A percentile compares a stretch with the other conserved stretches of the same genome.
These are phyloP conservation scores for Wallacemonas sp. DNA, from an alignment of 208 protist species.

Conservation along the genomic window DNA sequence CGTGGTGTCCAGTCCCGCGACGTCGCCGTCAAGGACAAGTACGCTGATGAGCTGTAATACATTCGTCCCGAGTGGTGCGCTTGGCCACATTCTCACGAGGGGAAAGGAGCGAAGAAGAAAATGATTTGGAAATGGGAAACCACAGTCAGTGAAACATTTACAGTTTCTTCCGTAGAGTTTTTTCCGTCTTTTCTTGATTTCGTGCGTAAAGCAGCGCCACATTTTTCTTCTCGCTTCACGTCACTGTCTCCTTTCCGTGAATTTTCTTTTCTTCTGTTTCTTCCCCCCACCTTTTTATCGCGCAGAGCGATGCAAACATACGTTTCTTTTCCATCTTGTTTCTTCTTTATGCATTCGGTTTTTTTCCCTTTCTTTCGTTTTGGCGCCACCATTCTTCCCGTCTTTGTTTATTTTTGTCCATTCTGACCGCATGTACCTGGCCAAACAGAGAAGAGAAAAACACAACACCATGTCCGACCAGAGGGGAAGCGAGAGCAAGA, in stretches of 20 bases:
- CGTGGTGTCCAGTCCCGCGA: background rate
- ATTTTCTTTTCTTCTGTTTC: slow-evolving; percentile 16
- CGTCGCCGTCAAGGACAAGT: background rate
- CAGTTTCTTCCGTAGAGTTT: slow-evolving; percentile 9
- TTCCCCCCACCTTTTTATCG: slow-evolving; percentile 5
- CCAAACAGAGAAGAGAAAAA: background rate
- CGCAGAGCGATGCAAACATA: slow-evolving; percentile 6
- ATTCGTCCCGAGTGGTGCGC: background rate
- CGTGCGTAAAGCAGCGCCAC: background rate
- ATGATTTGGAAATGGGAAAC: slow-evolving; percentile 9
- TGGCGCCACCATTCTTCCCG: slow-evolving; percentile 5
- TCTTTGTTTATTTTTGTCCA: background rate
- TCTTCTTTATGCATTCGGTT: background rate
- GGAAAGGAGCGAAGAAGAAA: background rate
- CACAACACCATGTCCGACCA: no score
- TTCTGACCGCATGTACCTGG: slow-evolving; percentile 1
- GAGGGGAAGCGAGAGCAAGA: background rate
- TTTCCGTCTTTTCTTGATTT: slow-evolving; percentile 22
- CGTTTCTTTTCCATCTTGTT: background rate
- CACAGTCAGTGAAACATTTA: background rate
- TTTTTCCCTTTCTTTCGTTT: background rate
- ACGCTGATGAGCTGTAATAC: slow-evolving; percentile 7
- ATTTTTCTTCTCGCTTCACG: slow-evolving; percentile 9
- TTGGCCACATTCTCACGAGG: no score
- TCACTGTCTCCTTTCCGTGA: slow-evolving; percentile 1